These are phyloP conservation scores for Monilinia fructigena DNA, from an alignment of 2,329 filamentous ascomycete species.

Conservation along the genomic window DNA sequence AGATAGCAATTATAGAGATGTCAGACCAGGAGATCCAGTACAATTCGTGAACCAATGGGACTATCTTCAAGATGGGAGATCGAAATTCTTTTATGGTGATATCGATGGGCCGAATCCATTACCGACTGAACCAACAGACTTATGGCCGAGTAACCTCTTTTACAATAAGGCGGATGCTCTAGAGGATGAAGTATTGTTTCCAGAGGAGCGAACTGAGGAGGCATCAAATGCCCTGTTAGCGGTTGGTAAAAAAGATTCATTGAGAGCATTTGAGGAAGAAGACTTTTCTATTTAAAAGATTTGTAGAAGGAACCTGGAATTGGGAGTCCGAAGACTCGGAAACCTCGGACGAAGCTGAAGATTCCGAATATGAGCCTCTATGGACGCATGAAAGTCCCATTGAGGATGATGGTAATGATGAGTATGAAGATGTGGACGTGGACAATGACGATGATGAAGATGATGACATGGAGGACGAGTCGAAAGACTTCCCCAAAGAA, in stretches of 20 bases:
- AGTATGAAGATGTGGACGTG: neutral
- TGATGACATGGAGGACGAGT: neutral
- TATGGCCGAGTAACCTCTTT: slow-evolving; percentile 34
- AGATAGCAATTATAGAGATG: slow-evolving; percentile 21
- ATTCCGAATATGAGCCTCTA: neutral
- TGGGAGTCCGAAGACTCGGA: slow-evolving; percentile 25
- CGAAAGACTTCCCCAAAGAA: neutral
- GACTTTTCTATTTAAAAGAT: slow-evolving; percentile 26
- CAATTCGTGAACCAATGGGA: slow-evolving; percentile 15
- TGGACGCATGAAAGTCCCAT: too few relatives aligned
- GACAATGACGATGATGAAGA: slow-evolving; percentile 15
- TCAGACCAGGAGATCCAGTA: slow-evolving; percentile 1
- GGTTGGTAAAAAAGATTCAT: slow-evolving; percentile 24
- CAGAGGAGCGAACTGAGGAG: slow-evolving; percentile 37
- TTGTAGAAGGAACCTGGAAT: slow-evolving; percentile 25
- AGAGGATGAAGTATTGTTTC: slow-evolving; percentile 46
- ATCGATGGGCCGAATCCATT: neutral
- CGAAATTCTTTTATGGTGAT: slow-evolving; percentile 13
- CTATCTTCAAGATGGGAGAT: neutral
- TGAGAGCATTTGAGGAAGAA: slow-evolving; percentile 24
- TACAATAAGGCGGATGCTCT: slow-evolving; percentile 45
- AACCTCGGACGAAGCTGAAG: neutral
- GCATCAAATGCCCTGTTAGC: neutral
- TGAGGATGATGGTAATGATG: slow-evolving; percentile 4
- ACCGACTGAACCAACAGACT: slow-evolving; percentile 2